Percentiles rank a stretch among this genome's conserved stretches.
phyloP scores from a whole-genome alignment of 306 rosid species.

The Cicer judaicum region DNA sequence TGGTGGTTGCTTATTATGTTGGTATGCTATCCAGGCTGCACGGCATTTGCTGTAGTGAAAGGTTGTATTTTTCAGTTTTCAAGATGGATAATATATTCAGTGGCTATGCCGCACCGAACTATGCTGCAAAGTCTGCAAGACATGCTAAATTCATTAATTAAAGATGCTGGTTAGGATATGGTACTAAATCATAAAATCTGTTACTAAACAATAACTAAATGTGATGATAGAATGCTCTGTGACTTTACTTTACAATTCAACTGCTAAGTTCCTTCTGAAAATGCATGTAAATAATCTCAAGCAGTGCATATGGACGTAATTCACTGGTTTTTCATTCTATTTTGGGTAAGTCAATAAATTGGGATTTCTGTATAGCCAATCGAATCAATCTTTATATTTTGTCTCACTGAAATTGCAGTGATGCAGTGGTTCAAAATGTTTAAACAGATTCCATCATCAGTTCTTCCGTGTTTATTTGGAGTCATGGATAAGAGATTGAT shows the following conservation, averaged over 20 bases:
- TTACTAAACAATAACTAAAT: background rate
- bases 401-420: background rate
- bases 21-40: slow-evolving; percentile 2
- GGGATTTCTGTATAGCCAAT: background rate
- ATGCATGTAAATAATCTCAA: background rate
- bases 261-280: background rate
- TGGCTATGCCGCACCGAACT: background rate
- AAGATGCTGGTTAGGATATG: slow-evolving; percentile 1
- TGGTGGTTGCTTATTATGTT: slow-evolving; percentile 25
- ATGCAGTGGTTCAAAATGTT: background rate
- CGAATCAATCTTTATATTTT: background rate
- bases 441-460: background rate
- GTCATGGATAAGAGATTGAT: background rate
- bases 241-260: background rate
- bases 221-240: background rate
- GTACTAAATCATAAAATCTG: background rate
- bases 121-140: background rate
- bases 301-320: background rate
- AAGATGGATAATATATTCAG: background rate
- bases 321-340: background rate
- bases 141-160: background rate
- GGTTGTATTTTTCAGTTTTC: slow-evolving; percentile 18
- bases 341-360: background rate
- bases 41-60: background rate
- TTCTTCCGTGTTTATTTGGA: background rate